Base-by-base conservation (phyloP, 352 stramenopile genomes). In the Pythium guiyangense region DNA sequence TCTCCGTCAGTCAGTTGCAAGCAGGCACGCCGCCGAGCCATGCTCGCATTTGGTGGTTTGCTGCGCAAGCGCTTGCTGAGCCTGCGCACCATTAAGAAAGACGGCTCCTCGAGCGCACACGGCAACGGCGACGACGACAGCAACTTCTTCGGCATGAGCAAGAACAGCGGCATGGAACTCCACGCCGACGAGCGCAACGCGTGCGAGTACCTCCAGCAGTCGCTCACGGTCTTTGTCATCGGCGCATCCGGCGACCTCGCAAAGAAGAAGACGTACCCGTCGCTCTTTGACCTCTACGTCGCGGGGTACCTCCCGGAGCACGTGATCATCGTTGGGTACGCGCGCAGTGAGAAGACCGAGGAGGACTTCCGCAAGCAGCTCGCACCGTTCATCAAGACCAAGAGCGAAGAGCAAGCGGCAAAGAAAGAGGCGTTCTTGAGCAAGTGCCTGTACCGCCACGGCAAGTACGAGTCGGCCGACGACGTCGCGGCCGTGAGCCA, bases 251-350 rank as follows among this genome's bases (percentile, higher is more conserved):
- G 87, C 51, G 86, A 96, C 60, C 73, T 96, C 53, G 87, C 87
- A 60, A 96, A 94, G 76, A 92, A 94, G 73, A 96, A 96, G 69
- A 97, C 90, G 54, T 97, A 95, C 62, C 90, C 90, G 52, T 94
- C 90, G 45, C 79, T 97, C 58, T 97, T 96, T 61, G 74, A 86
- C 22, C 74, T 97, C 31, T 97, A 89, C 70, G 57, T 60, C 12
- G 71, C 81, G 48, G 80, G 75, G 14, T 93, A 92, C 67, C 71
- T 97, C 54, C 87, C 86, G 0, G 66, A 87, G 58, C 78, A 94
- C 60, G 84, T 84, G 22, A 75, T 89, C 45, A 90, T 97, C 62
- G 74, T 94, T 47, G 90, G 87, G 54, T 96, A 93, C 62, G 89
- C 90, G 34, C 80, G 86, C 46, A 88, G 70, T 39, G 49, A 73